Evolutionary conservation across 306 rosid genomes (phyloP).

Genomic region (Purshia tridentata): DNA sequence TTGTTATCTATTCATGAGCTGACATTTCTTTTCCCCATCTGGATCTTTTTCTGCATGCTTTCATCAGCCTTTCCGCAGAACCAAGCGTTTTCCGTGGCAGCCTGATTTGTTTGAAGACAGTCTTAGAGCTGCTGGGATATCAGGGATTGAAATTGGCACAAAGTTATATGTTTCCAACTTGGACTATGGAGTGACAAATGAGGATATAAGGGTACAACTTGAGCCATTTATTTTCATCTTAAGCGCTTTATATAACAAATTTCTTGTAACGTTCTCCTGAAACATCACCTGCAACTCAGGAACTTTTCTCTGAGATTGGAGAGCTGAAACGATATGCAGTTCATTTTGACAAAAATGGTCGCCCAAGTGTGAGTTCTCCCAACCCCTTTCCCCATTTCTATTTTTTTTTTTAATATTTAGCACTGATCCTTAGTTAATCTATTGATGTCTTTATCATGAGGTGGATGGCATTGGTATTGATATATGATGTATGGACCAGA

Average conservation of each 20-base stretch:
- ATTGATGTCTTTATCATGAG: background rate
- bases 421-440: background rate
- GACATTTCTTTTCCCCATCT: slow-evolving; percentile 71
- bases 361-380: slow-evolving; percentile 76
- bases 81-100: slow-evolving; percentile 84
- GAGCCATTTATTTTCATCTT: slow-evolving; percentile 45
- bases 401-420: background rate
- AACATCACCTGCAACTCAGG: slow-evolving; percentile 76
- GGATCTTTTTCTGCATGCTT: slow-evolving; percentile 76
- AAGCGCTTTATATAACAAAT: slow-evolving; percentile 43
- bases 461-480: background rate
- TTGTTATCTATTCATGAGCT: slow-evolving; percentile 75
- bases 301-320: slow-evolving; percentile 91
- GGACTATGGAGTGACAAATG: slow-evolving; percentile 95
- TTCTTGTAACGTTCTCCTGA: slow-evolving; percentile 54
- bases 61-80: slow-evolving; percentile 88
- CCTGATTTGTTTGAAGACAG: slow-evolving; percentile 93
- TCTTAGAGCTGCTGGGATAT: slow-evolving; percentile 93
- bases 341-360: slow-evolving; percentile 92
- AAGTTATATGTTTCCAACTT: slow-evolving; percentile 92
- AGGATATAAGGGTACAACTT: slow-evolving; percentile 92
- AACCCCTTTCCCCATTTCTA: too few species aligned
- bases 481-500: background rate
- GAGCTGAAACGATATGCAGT: slow-evolving; percentile 80
- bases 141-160: slow-evolving; percentile 84